phyloP scores from a whole-genome alignment of 208 protist species.

The Acanthamoeba castellanii region DNA sequence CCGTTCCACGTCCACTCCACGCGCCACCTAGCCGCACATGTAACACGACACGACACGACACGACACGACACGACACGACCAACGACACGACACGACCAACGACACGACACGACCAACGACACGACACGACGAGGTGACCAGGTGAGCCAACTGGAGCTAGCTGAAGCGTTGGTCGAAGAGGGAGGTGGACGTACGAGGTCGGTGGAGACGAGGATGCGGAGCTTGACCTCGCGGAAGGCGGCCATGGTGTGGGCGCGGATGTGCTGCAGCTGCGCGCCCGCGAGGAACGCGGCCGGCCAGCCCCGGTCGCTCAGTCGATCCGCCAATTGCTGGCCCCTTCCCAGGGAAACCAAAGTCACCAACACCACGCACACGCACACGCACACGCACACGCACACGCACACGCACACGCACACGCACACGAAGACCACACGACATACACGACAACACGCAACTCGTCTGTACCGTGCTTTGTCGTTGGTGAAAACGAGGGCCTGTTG shows the following conservation, averaged over 20 bases:
- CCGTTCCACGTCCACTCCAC: constrained; percentile 65
- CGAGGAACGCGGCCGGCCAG: constrained; percentile 39
- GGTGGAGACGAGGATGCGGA: constrained; percentile 69
- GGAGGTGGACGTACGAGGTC: constrained; percentile 1
- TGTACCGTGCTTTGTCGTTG: constrained; percentile 21
- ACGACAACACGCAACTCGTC: not conserved
- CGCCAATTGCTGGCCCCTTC: constrained; percentile 4
- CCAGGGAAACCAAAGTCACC: not conserved
- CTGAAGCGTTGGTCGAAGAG: not conserved
- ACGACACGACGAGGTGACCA: not conserved
- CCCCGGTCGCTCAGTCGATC: not conserved
- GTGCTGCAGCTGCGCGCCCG: not conserved
- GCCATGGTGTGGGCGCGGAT: not conserved
- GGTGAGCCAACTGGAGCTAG: not conserved
- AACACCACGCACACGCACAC: not conserved
- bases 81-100: too few species aligned
- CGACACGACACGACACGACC: not conserved
- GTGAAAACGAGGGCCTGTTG: constrained; percentile 52
- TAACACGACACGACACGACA: not conserved
- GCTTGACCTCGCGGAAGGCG: constrained; percentile 6
- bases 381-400: not conserved
- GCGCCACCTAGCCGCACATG: not conserved
- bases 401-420: not conserved
- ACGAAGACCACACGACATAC: not conserved
- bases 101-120: not conserved